A percentile compares a stretch with the other conserved stretches of the same genome.
Conservation (phyloP, 78 protist genomes). For the Dictyostelium citrinum region DNA sequence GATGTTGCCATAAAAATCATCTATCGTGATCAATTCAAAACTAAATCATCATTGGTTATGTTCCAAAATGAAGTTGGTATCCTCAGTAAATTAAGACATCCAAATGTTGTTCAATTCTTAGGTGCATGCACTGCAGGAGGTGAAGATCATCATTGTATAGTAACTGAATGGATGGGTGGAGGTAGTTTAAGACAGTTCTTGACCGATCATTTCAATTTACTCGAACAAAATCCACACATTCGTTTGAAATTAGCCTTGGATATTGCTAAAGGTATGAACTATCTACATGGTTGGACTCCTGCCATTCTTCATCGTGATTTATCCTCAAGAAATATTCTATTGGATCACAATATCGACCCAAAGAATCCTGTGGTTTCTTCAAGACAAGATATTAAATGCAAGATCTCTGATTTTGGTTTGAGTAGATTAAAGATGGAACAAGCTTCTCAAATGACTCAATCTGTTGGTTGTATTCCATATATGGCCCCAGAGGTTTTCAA, state of each 20-base stretch:
- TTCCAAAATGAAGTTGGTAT: conserved; percentile 70
- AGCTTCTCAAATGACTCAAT: conserved; percentile 21
- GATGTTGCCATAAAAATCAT: conserved; percentile 80
- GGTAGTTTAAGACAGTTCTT: conserved; percentile 52
- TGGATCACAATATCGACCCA: conserved; percentile 41
- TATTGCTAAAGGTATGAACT: conserved; percentile 84
- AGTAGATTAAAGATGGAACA: conserved; percentile 62
- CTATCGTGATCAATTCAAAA: conserved; percentile 70
- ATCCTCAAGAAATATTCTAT: conserved; percentile 74
- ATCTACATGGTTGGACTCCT: conserved; percentile 82
- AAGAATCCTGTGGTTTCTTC: background rate
- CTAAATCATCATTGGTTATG: conserved; percentile 64
- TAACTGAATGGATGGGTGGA: conserved; percentile 78
- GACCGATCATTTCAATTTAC: conserved; percentile 6
- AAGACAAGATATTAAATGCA: conserved; percentile 51
- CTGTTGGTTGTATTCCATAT: conserved; percentile 74
- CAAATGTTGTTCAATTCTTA: conserved; percentile 58
- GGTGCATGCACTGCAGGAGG: conserved; percentile 65
- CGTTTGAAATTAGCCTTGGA: conserved; percentile 82
- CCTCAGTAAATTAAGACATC: conserved; percentile 54
- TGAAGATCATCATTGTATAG: conserved; percentile 69
- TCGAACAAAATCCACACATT: conserved; percentile 48
- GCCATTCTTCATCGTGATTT: conserved; percentile 81
- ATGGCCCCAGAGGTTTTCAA: conserved; percentile 82
- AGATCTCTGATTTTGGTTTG: conserved; percentile 83